These are phyloP conservation scores for Sporodiniella umbellata DNA, from an alignment of 371 early-diverging fungal genomes.

Conservation along the genomic window DNA sequence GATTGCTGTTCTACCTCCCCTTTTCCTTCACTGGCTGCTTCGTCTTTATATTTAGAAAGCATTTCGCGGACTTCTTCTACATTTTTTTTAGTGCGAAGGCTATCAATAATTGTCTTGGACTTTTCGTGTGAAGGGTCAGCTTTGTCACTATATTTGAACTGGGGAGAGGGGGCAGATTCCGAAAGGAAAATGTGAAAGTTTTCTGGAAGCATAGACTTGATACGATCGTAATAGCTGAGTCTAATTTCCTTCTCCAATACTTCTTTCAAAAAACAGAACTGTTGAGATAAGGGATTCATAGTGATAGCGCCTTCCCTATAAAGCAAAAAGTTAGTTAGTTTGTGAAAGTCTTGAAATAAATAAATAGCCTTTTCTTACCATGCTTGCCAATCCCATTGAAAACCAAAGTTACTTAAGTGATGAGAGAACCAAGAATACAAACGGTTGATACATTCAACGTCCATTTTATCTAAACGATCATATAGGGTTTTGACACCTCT, in stretches of 20 bases:
- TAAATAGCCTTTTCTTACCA: constrained; percentile 54
- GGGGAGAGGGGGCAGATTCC: constrained; percentile 59
- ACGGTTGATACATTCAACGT: constrained; percentile 81
- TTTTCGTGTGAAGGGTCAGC: constrained; percentile 52
- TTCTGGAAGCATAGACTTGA: constrained; percentile 75
- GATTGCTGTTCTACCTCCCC: constrained; percentile 39
- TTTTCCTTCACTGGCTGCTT: constrained; percentile 28
- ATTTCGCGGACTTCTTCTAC: constrained; percentile 59
- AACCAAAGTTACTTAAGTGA: constrained; percentile 91
- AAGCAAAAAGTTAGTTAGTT: not conserved
- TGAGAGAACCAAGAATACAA: constrained; percentile 85
- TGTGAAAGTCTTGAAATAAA: not conserved
- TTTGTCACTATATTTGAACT: constrained; percentile 61
- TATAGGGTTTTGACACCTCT: constrained; percentile 58
- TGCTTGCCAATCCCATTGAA: constrained; percentile 86
- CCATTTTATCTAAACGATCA: constrained; percentile 67
- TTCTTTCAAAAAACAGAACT: constrained; percentile 73
- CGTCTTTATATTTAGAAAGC: constrained; percentile 43
- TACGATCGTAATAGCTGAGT: constrained; percentile 86
- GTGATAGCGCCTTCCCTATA: constrained; percentile 44
- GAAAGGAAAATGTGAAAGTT: constrained; percentile 62
- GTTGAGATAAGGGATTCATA: constrained; percentile 45
- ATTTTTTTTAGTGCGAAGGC: constrained; percentile 60
- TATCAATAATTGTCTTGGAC: constrained; percentile 56
- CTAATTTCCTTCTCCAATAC: constrained; percentile 76